Evolutionary conservation across 495 filamentous ascomycete genomes (phyloP), one percentile per base, ranked within the genome.

Genomic region (Aspergillus conjunctus): DNA sequence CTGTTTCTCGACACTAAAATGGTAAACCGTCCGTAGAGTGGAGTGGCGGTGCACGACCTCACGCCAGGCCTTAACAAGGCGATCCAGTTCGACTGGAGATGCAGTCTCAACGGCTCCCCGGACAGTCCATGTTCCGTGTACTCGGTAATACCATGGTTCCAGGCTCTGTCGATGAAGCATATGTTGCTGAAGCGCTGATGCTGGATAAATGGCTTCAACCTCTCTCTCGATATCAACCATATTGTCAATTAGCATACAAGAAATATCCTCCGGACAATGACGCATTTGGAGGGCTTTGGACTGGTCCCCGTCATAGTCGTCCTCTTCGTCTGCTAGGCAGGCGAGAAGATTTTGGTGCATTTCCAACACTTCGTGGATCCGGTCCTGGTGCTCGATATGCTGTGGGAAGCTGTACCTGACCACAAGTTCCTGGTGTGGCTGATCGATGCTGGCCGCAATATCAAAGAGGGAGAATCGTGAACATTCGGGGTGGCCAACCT

Each of bases 401-500:
- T 17, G 8, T 11, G 55, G 44, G 14, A 57, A 57, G n/a, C 26
- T 50, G 7, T 49, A 39, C 3, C 26, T 11, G 20, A 57, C 18
- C 17, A 57, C 44, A 33, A 57, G 55, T 33, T 57, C 55, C 14
- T 48, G 44, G 6, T 48, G 12, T 33, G 55, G 55, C 17, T 49
- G 44, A 17, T 57, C 55, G 14, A 57, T 39, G 18, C 22, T 39
- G 5, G 55, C 55, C 7, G 15, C 26, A 37, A 57, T 46, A 17
- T 57, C 55, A 15, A 57, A 57, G 7, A 50, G 44, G 26, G 55
- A 57, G 18, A 57, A 57, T 5, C 55, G 55, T n/a, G 44, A n/a
- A 15, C 55, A 57, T 17, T 50, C 30, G 4, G 55, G 55, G 20
- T 57, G 55, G 7, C 55, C 55, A 17, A 49, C 31, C 44, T 57